phyloP scores from a whole-genome alignment of 306 rosid species.

The Crataegus laevigata region DNA sequence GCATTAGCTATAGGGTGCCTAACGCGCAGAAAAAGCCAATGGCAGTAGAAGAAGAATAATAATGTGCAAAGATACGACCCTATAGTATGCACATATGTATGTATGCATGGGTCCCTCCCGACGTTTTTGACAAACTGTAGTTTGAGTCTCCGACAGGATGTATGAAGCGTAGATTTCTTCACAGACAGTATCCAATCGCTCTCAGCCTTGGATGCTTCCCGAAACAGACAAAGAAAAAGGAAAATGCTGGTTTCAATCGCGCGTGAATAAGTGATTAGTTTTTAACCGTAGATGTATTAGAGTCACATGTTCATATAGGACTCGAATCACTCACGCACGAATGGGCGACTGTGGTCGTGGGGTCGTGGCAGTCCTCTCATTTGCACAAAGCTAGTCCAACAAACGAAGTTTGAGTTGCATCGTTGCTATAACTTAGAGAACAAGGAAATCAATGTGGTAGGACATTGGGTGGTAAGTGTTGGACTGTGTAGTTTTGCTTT shows the following conservation, averaged over 20 bases:
- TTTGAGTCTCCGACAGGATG: conserved; percentile 40
- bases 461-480: not conserved
- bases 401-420: not conserved
- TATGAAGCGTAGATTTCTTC: conserved; percentile 21
- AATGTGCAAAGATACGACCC: not conserved
- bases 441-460: not conserved
- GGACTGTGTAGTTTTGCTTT: not conserved
- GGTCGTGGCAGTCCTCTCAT: not conserved
- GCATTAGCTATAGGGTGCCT: not conserved
- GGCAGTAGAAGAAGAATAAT: not conserved
- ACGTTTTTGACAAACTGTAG: conserved; percentile 33
- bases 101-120: conserved; percentile 17
- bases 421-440: not conserved
- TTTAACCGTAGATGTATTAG: not conserved
- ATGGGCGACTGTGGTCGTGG: not conserved
- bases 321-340: not conserved
- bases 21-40: not conserved
- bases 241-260: not conserved
- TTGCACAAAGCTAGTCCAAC: not conserved
- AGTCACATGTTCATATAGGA: not conserved
- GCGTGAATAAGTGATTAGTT: not conserved
- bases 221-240: not conserved
- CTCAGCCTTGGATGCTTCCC: not conserved
- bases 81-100: not conserved
- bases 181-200: not conserved